Evolutionary conservation across 2,329 filamentous ascomycete species (phyloP), one percentile per base, ranked within the genome.

Genomic region (Trichoderma endophyticum): DNA sequence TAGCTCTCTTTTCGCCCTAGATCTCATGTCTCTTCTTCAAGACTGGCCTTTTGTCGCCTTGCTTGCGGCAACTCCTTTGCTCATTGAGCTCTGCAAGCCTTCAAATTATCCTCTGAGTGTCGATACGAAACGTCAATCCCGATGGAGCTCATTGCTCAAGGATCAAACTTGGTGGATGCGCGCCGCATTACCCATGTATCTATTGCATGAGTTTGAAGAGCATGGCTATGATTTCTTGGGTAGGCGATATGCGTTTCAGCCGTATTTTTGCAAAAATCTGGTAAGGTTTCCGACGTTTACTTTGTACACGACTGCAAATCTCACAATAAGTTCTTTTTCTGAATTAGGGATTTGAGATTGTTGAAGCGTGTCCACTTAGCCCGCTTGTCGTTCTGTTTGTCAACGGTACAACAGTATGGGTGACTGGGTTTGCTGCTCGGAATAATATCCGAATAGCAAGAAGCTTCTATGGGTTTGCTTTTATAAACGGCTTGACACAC

Each of bases 131-230:
- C 11, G n/a, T 14, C 56, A 34, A 32, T 21, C 36, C 3, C 36
- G 14, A 51, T 69, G 66, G 66, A 51, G 9, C 9, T 69, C 66
- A 21, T 26, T 69, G 12, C 43, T 69, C 5, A 69, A 61, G 5
- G 56, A 61, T 24, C 24, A 61, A 8, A 30, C 24, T 15, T 69
- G 54, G 51, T 69, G 66, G 66, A 69, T 69, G 66, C 36, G 36
- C 14, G 66, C 66, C 24, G 66, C 66, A 6, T 51, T 69, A 11
- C 66, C 66, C 0, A 51, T 69, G 6, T 69, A 69, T 14, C 39
- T 69, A 6, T 26, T 69, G 56, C 66, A 69, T 14, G 54, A 69
- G 48, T 69, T 69, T 39, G 66, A 69, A 69, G 66, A 69, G 26
- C 66, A 69, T 24, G 66, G 66, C n/a, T 69, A 69, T 21, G 66